Conservation (phyloP, 2,329 filamentous ascomycete species). For the Colletotrichum tofieldiae region DNA sequence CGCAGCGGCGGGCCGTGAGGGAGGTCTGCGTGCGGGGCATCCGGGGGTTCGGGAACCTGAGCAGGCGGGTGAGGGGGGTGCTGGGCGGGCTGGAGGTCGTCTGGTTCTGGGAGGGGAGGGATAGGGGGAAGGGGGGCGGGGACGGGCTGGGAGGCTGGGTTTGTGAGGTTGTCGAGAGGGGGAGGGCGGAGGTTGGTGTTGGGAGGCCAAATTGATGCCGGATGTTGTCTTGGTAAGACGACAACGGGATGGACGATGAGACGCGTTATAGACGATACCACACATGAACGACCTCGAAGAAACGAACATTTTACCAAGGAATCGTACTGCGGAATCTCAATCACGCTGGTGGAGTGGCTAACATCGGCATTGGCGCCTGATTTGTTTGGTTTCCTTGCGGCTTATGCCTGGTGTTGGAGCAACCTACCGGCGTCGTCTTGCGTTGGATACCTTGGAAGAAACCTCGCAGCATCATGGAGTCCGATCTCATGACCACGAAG, state of each 20-base stretch:
- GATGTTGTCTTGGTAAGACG: not conserved
- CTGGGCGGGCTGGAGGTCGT: slow-evolving; percentile 50
- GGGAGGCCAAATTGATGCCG: slow-evolving; percentile 8
- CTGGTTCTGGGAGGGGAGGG: slow-evolving; percentile 38
- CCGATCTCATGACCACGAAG: too few relatives aligned
- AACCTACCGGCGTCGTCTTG: too few relatives aligned
- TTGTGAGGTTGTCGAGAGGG: slow-evolving; percentile 24
- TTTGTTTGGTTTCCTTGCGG: not conserved
- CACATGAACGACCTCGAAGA: not conserved
- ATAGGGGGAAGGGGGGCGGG: not conserved
- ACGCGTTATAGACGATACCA: not conserved
- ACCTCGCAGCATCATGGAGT: too few relatives aligned
- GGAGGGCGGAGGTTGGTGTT: not conserved
- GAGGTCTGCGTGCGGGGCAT: slow-evolving; percentile 47
- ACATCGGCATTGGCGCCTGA: not conserved
- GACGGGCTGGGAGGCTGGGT: slow-evolving; percentile 3
- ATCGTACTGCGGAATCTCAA: rapidly evolving
- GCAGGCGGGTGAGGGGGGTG: slow-evolving; percentile 47
- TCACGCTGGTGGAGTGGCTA: not conserved
- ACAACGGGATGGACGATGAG: not conserved
- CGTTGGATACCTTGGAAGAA: too few relatives aligned
- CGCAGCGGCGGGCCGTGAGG: slow-evolving; percentile 52
- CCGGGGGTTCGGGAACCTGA: slow-evolving; percentile 45
- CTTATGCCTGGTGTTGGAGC: not conserved
- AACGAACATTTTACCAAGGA: not conserved